Evolutionary conservation across 2,329 filamentous ascomycete species (phyloP), one percentile per base, ranked within the genome.

Genomic region (Madurella mycetomatis): DNA sequence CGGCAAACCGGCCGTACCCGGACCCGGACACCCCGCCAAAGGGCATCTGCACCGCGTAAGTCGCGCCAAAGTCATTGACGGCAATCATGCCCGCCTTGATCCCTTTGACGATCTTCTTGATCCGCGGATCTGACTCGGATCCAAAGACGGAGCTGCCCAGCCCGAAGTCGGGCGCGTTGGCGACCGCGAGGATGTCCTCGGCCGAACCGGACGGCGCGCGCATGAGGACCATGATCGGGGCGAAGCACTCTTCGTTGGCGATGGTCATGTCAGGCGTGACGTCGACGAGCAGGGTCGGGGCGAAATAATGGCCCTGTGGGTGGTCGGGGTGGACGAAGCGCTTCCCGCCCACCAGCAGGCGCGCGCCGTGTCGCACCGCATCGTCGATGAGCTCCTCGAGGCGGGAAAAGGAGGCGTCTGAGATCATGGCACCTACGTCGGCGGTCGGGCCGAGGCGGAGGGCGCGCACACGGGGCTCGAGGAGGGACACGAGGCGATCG

Each of bases 51-150:
- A 95, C 92, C 49, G 92, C 90, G 68, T 99, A 99, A 70, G 85
- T 96, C 30, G 85, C 87, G 17, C 86, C 94, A 66, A 99, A 99
- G 73, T 99, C 94, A 69, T 99, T 99, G 62, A 99, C 83, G 19
- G 90, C 85, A 0, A 97, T 89, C 88, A 96, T 96, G 43, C 94
- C 94, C 0, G 88, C 85, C 58, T 86, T 83, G 49, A 96, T 78
- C 19, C 83, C 82, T 17, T 72, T 72, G 1, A 92, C 83, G 30
- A 95, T 83, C 15, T 74, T 74, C 15, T 79, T 71, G 1, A 96
- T 76, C 47, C 83, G 79, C 1, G 76, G 75, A 53, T 82, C 78
- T 30, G 73, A 70, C 56, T 86, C 81, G 48, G 80, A 76, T 34
- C 92, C 94, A 69, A 95, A 96, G 39, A 99, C 88, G 41, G 87